Evolutionary conservation across 257 asterid genomes (phyloP).

Genomic region (Fraxinus anomala): DNA sequence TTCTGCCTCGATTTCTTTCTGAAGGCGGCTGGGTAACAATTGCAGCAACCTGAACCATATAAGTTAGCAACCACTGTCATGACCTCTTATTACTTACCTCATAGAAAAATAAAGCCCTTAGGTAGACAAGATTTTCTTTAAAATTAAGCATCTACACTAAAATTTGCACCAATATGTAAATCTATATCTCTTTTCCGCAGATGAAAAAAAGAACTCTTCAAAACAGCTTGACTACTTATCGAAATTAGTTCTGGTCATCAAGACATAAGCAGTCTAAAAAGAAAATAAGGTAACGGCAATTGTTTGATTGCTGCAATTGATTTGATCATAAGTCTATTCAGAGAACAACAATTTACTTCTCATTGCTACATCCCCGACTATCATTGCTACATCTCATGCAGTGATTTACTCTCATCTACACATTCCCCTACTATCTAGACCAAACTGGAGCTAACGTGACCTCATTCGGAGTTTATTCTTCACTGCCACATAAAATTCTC

Average conservation of each 20-base stretch:
- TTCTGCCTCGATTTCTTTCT: constrained; percentile 89
- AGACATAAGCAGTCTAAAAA: background rate
- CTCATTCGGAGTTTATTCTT: background rate
- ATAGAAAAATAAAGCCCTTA: background rate
- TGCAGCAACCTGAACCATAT: constrained; percentile 67
- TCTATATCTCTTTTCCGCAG: background rate
- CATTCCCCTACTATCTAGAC: background rate
- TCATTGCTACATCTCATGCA: background rate
- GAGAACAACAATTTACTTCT: background rate
- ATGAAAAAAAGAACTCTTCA: background rate
- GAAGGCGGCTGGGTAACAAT: constrained; percentile 94
- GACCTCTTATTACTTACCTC: background rate
- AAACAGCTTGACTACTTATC: background rate
- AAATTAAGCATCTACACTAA: background rate
- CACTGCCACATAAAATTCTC: background rate
- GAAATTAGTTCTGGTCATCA: background rate
- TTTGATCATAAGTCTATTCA: background rate
- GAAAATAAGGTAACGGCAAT: background rate
- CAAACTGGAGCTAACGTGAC: background rate
- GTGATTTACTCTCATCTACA: background rate
- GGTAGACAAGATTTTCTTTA: background rate
- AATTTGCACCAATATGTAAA: background rate
- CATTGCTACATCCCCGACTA: background rate
- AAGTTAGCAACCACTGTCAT: background rate
- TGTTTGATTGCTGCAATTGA: background rate